A percentile compares a stretch with the other conserved stretches of the same genome.
Evolutionary conservation across 768 basidiomycete genomes (phyloP).

Genomic region (Lactarius pseudohatsudake): DNA sequence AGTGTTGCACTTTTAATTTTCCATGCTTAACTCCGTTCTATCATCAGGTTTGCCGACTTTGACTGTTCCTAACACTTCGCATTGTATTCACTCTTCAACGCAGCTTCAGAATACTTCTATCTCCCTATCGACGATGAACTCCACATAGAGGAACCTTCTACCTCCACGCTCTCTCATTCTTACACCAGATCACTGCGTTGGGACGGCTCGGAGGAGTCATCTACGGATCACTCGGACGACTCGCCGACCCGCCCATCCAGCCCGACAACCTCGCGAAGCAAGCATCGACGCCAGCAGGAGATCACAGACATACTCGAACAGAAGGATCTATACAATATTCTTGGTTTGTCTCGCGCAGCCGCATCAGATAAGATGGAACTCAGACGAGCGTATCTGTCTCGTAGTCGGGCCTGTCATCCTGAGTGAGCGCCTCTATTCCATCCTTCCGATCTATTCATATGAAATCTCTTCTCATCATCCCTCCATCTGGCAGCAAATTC

Average conservation of each 20-base stretch:
- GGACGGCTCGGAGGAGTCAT: slow-evolving; percentile 25
- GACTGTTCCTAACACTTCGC: neutral
- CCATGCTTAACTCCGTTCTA: slow-evolving; percentile 28
- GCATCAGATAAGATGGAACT: slow-evolving; percentile 60
- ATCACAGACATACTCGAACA: slow-evolving; percentile 56
- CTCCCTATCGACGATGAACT: slow-evolving; percentile 60
- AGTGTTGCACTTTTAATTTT: neutral
- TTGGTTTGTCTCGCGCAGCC: slow-evolving; percentile 57
- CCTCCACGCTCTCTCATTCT: slow-evolving; percentile 35
- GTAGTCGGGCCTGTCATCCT: slow-evolving; percentile 80
- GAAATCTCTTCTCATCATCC: neutral
- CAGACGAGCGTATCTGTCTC: slow-evolving; percentile 70
- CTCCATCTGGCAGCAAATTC: slow-evolving; percentile 59
- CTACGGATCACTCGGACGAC: slow-evolving; percentile 30
- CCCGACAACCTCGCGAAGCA: slow-evolving; percentile 21
- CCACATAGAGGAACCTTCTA: slow-evolving; percentile 46
- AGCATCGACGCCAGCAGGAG: slow-evolving; percentile 32
- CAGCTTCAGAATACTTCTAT: slow-evolving; percentile 64
- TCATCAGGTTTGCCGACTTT: slow-evolving; percentile 26
- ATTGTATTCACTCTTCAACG: neutral
- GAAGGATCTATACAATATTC: slow-evolving; percentile 70
- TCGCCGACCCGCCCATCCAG: slow-evolving; percentile 16
- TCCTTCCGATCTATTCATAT: neutral
- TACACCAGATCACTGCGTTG: slow-evolving; percentile 35
- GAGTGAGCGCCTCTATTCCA: slow-evolving; percentile 56